phyloP scores from a whole-genome alignment of 148 eudicot species.

The Rhododendron molle region DNA sequence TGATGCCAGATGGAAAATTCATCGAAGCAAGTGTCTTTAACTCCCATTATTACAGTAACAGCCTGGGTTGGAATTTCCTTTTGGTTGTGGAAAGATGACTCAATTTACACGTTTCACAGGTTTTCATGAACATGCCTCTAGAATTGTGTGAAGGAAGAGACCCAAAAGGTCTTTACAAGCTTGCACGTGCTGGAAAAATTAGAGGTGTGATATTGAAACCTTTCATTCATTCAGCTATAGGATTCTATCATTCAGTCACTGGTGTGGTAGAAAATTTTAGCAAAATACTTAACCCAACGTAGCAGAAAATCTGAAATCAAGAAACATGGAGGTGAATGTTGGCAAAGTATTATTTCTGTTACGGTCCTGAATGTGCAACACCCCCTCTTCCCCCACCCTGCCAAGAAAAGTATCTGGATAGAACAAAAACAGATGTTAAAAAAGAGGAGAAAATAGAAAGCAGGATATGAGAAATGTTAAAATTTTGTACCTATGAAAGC shows the following conservation, averaged over 20 bases:
- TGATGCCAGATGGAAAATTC: constrained; percentile 61
- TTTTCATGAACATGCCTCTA: constrained; percentile 83
- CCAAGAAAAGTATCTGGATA: background rate
- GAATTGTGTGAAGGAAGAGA: constrained; percentile 87
- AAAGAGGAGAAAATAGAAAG: background rate
- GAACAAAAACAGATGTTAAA: background rate
- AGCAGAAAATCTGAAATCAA: background rate
- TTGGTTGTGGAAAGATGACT: background rate
- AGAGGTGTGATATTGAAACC: constrained; percentile 46
- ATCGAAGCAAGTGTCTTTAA: constrained; percentile 51
- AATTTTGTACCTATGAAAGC: background rate
- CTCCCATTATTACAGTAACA: background rate
- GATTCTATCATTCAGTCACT: background rate
- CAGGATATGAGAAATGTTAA: background rate
- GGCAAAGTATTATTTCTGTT: background rate
- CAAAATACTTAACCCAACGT: background rate
- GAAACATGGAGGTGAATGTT: background rate
- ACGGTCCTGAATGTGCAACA: background rate
- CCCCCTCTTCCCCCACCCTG: background rate
- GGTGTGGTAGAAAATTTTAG: background rate
- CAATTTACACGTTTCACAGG: constrained; percentile 32
- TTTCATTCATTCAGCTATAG: background rate
- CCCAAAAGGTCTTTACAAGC: constrained; percentile 92
- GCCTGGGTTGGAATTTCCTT: background rate
- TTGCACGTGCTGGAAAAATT: constrained; percentile 91